phyloP scores from a whole-genome alignment of 495 filamentous ascomycete genomes.

The Cladorrhinum samala region DNA sequence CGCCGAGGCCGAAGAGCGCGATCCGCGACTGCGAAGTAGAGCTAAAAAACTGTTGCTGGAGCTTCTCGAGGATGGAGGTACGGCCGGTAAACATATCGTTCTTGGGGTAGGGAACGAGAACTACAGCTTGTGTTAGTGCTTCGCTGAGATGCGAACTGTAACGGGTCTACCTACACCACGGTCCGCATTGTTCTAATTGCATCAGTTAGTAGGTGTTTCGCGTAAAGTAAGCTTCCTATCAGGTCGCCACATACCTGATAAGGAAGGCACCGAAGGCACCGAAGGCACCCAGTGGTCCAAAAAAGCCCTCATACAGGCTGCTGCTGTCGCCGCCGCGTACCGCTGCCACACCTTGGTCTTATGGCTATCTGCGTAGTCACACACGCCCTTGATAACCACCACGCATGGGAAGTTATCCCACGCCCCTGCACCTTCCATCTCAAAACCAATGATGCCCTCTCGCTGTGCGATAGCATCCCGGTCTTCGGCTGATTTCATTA shows the following conservation, averaged over 20 bases:
- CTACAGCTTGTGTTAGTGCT: neutral
- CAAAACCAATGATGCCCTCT: conserved; percentile 34
- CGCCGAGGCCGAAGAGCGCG: conserved; percentile 41
- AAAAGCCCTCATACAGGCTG: conserved; percentile 5
- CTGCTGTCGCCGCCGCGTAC: conserved; percentile 36
- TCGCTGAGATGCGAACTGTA: neutral
- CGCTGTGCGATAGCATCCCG: conserved; percentile 20
- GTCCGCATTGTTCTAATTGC: neutral
- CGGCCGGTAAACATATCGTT: neutral
- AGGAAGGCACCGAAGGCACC: conserved; percentile 5
- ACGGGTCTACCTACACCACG: neutral
- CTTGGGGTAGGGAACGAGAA: neutral
- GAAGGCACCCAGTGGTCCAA: neutral
- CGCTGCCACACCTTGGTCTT: conserved; percentile 40
- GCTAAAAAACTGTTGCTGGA: neutral
- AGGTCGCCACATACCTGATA: neutral
- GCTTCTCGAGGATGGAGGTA: conserved; percentile 4
- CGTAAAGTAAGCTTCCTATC: too few species aligned
- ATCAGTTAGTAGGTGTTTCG: neutral
- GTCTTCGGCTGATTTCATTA: conserved; percentile 23
- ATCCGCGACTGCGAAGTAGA: neutral
- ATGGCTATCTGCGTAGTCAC: conserved; percentile 42
- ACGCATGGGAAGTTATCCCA: conserved; percentile 33
- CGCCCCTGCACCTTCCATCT: conserved; percentile 42
- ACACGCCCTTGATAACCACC: conserved; percentile 37